phyloP scores from a whole-genome alignment of 2,329 filamentous ascomycete genomes.

The Aspergillus fumigatus region DNA sequence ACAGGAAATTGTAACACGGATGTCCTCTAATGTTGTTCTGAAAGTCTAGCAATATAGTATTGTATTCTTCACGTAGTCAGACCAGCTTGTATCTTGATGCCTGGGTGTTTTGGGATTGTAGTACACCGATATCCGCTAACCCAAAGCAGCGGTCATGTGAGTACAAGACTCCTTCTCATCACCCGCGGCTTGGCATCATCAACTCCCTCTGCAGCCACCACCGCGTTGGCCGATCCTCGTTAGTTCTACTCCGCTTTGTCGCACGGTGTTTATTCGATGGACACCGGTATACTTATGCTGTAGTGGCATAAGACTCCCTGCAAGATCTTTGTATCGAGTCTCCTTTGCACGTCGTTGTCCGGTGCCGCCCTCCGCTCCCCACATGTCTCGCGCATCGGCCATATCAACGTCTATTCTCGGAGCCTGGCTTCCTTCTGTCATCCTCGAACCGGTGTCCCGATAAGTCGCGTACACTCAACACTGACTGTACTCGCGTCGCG shows the following conservation, averaged over 20 bases:
- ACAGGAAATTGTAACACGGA: not conserved
- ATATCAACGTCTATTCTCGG: constrained; percentile 34
- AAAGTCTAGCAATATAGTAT: not conserved
- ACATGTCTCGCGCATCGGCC: constrained; percentile 43
- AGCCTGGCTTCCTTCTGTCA: constrained; percentile 26
- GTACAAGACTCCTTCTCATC: constrained; percentile 18
- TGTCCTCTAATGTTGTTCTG: not conserved
- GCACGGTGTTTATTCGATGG: constrained; percentile 24
- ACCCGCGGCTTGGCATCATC: constrained; percentile 37
- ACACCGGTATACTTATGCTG: constrained; percentile 15
- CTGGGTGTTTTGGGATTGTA: not conserved
- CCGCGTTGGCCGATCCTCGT: constrained; percentile 13
- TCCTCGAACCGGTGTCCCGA: constrained; percentile 21
- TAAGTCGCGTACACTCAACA: constrained; percentile 20
- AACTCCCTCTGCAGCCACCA: constrained; percentile 30
- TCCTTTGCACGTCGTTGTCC: constrained; percentile 25
- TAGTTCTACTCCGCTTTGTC: constrained; percentile 16
- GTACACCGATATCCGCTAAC: constrained; percentile 1
- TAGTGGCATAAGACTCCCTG: constrained; percentile 18
- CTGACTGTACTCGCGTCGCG: constrained; percentile 16
- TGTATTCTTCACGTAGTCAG: not conserved
- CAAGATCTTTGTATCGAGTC: constrained; percentile 18
- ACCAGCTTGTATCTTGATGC: not conserved
- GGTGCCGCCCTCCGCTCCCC: constrained; percentile 36
- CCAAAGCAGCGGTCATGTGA: not conserved